Conservation (phyloP, 352 stramenopile genomes). For the Phytophthora boehmeriae region DNA sequence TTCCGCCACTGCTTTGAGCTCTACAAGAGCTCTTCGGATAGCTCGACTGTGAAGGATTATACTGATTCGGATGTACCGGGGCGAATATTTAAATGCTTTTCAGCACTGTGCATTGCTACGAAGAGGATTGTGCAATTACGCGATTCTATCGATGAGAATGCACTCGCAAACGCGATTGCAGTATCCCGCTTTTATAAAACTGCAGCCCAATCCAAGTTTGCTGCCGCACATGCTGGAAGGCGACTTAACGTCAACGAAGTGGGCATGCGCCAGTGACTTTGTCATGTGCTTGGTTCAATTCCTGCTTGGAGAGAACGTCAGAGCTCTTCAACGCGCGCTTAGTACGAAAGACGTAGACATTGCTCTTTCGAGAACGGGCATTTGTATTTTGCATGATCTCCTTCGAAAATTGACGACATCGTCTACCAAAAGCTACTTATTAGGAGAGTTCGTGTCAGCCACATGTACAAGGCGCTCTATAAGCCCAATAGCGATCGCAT, state of each 20-base stretch:
- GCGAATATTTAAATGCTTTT: conserved; percentile 18
- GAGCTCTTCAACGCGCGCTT: conserved; percentile 10
- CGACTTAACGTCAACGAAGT: not conserved
- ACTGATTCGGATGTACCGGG: too few relatives aligned
- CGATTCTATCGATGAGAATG: conserved; percentile 1
- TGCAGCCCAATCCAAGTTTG: conserved; percentile 22
- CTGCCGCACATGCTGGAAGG: conserved; percentile 5
- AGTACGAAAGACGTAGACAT: conserved; percentile 12
- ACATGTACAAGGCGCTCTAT: conserved; percentile 5
- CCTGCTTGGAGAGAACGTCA: conserved; percentile 15
- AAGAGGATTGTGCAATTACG: not conserved
- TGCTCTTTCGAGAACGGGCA: conserved; percentile 32
- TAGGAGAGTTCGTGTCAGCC: conserved; percentile 37
- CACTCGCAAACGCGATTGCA: conserved; percentile 11
- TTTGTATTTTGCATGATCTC: conserved; percentile 58
- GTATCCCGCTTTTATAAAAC: conserved; percentile 15
- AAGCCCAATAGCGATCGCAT: not conserved
- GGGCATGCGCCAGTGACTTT: conserved; percentile 4
- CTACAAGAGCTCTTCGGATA: conserved; percentile 5
- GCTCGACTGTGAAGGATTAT: not conserved
- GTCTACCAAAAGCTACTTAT: conserved; percentile 43
- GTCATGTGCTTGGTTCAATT: conserved; percentile 25
- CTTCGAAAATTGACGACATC: conserved; percentile 59
- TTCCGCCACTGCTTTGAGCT: conserved; percentile 17
- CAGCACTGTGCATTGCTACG: not conserved